Evolutionary conservation across 208 protist species (phyloP), one percentile per base, ranked within the genome.

Genomic region (Ichthyophonus hoferi): DNA sequence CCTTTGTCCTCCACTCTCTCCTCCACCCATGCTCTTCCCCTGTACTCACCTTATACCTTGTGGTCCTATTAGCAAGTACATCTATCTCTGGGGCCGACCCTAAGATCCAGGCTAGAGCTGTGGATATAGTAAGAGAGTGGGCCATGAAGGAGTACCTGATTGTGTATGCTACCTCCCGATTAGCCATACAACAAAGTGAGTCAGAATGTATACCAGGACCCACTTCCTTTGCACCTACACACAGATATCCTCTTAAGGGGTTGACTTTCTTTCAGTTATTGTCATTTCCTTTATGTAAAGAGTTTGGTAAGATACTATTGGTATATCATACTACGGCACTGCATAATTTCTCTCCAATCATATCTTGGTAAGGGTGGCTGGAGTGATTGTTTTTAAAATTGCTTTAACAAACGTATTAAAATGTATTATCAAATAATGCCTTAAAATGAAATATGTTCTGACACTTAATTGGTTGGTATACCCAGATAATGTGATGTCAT

Each of bases 41-140:
- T 24, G 14, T 24, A 7, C 50, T 24, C 50, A n/a, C 24, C 50
- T 67, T 24, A 67, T 24, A 67, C 50, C 7, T 67, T 67, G 7
- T 67, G 24, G 14, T 24, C 50, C 50, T 24, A 7, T n/a, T 24
- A 67, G 86, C 86, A 34, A 83, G 34, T 37, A 83, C 86, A 40
- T 83, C 86, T 31, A 82, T 88, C 42, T 82, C 86, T 3, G 86
- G 86, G 24, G 86, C 86, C 1, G 42, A 79, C 34, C 86, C 86
- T 31, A 33, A 42, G 34, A 7, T 67, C 24, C 86, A 88, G 86
- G 34, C 58, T 14, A 40, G 86, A 41, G 42, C 86, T 79, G 58
- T 84, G n/a, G 86, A 88, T 7, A 40, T 84, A 12, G 86, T 83
- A 39, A 40, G 86, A 33, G 12, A 42, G 24, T 88, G 86, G 86